Evolutionary conservation across 1,284 basidiomycete species (phyloP), one percentile per base, ranked within the genome.

Genomic region (Pholiota adiposa): DNA sequence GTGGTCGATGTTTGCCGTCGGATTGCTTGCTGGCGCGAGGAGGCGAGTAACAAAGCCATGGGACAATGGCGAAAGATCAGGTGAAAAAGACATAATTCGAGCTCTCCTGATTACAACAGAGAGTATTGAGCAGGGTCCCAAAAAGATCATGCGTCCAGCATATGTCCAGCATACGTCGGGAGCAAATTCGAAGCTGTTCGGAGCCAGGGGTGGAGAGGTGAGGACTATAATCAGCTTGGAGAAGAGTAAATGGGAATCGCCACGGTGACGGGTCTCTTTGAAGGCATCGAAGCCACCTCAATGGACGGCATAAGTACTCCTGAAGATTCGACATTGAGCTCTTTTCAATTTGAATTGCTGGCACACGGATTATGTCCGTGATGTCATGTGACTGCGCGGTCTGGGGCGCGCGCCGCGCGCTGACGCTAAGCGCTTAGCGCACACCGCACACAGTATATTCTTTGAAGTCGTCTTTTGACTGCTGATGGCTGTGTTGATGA

Each of bases 221-320:
- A 43, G 41, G 19, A 43, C 8, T 21, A 19, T 23, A 23, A 18
- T 23, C 41, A 43, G 21, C 41, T n/a, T n/a, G n/a, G 41, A 43
- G 19, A 43, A 43, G 41, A 43, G 18, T 43, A 43, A 9, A 11
- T 21, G 19, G 4, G 41, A 21, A 43, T 43, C 7, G 41, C 41
- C 41, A 43, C 18, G 41, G 41, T 43, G 18, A 43, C 18, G 19
- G 19, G 12, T 19, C 12, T 33, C 31, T 5, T 33, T 12, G 12
- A 33, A 5, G 31, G 12, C 12, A 12, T 12, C 12, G 31, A 33
- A 65, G 46, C 36, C 52, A 51, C 33, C 51, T 63, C n/a, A n/a
- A n/a, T n/a, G n/a, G n/a, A n/a, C n/a, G n/a, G n/a, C n/a, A n/a
- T n/a, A n/a, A n/a, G n/a, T n/a, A n/a, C n/a, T n/a, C n/a, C n/a